A percentile compares a stretch with the other conserved stretches of the same genome.
Evolutionary conservation across 1,284 basidiomycete species (phyloP).

Genomic region (Leccinum angustisporum): DNA sequence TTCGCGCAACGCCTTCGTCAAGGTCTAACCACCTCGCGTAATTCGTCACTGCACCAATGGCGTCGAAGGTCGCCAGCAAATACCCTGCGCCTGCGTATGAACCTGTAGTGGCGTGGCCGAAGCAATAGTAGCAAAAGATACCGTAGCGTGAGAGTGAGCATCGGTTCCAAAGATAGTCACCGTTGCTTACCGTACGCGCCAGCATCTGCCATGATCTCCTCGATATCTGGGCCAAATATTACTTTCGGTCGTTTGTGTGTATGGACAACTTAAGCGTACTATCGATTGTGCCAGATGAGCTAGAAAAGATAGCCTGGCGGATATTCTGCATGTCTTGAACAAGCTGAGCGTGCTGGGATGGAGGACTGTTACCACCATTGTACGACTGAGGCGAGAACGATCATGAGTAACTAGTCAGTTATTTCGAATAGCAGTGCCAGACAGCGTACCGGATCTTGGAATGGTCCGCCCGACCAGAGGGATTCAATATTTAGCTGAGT

Average conservation of each 20-base stretch:
- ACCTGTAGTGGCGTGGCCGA: constrained; percentile 39
- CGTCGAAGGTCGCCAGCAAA: constrained; percentile 51
- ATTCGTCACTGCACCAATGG: constrained; percentile 41
- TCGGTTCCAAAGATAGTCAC: neutral
- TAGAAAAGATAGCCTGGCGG: constrained; percentile 57
- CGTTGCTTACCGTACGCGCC: constrained; percentile 58
- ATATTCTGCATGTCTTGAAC: constrained; percentile 53
- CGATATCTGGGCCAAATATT: constrained; percentile 46
- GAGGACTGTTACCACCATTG: constrained; percentile 67
- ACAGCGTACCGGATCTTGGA: constrained; percentile 54
- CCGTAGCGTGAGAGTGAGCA: neutral
- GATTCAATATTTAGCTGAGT: constrained; percentile 73
- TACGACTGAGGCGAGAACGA: constrained; percentile 42
- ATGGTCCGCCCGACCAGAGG: constrained; percentile 74
- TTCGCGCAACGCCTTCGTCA: constrained; percentile 56
- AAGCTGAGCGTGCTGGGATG: constrained; percentile 44
- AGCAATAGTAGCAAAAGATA: constrained; percentile 1
- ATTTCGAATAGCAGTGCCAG: neutral
- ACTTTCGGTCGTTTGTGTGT: neutral
- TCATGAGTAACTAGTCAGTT: constrained; percentile 3
- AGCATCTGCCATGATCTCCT: constrained; percentile 49
- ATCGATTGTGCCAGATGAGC: constrained; percentile 56
- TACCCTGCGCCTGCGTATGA: constrained; percentile 70
- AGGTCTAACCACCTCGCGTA: constrained; percentile 71
- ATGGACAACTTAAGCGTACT: constrained; percentile 38